Percentiles rank a stretch among this genome's conserved stretches.
Evolutionary conservation across 495 filamentous ascomycete species (phyloP).

Genomic region (Bombardia bombarda): DNA sequence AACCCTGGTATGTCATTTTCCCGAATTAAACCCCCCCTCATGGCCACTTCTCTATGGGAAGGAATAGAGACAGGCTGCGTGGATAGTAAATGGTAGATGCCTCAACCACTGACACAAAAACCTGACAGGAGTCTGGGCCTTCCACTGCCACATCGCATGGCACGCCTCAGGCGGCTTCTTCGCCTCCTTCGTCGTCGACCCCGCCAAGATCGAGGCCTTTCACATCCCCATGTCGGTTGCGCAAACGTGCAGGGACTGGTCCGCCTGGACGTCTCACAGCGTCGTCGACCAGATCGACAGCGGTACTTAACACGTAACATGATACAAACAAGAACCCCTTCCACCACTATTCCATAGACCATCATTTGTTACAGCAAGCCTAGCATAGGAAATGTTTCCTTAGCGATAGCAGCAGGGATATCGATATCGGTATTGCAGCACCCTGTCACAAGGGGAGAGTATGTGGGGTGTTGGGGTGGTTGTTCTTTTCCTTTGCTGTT

Average conservation of each 20-base stretch:
- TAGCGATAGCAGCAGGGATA: too few relatives aligned
- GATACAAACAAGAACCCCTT: not conserved
- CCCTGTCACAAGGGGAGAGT: too few relatives aligned
- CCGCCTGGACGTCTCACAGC: conserved; percentile 32
- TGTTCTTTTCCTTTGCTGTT: too few relatives aligned
- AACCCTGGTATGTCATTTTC: conserved; percentile 27
- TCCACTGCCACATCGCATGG: conserved; percentile 55
- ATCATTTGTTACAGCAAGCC: too few relatives aligned
- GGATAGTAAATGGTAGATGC: not conserved
- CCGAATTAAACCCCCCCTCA: not conserved
- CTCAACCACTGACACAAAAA: not conserved
- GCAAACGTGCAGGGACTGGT: conserved; percentile 46
- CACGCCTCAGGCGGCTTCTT: conserved; percentile 49
- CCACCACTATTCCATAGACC: not conserved
- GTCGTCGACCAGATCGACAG: conserved; percentile 51
- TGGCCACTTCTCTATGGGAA: not conserved
- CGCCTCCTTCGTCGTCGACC: conserved; percentile 37
- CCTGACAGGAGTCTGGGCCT: conserved; percentile 42
- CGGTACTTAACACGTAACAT: conserved; percentile 28
- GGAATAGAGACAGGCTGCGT: not conserved
- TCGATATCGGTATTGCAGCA: too few relatives aligned
- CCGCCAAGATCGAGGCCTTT: conserved; percentile 29
- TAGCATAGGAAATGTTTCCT: not conserved
- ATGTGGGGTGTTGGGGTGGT: too few relatives aligned
- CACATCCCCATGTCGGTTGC: conserved; percentile 30